Conservation (phyloP, 2,329 filamentous ascomycete species). For the Juglanconis sp. region DNA sequence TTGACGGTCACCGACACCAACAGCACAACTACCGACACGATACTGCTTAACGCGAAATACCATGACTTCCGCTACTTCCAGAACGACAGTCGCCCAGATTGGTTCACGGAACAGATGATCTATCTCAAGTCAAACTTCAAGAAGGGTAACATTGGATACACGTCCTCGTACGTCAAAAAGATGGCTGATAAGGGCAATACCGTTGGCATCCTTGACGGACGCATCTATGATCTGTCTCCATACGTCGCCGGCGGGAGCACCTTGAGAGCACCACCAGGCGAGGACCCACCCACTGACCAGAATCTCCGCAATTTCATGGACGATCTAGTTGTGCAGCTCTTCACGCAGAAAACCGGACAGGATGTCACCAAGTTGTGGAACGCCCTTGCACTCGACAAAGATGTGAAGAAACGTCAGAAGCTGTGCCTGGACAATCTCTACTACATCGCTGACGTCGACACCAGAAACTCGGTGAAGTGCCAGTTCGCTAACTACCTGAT, state of each 20-base stretch:
- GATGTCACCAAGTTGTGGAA: constrained; percentile 87
- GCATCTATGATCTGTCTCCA: constrained; percentile 84
- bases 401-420: constrained; percentile 65
- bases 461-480: constrained; percentile 80
- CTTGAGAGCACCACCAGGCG: constrained; percentile 54
- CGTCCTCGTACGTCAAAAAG: constrained; percentile 69
- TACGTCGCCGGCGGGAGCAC: constrained; percentile 75
- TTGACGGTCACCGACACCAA: constrained; percentile 82
- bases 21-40: constrained; percentile 59
- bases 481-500: constrained; percentile 87
- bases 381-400: constrained; percentile 56
- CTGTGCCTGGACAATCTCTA: constrained; percentile 91
- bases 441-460: constrained; percentile 89
- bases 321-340: constrained; percentile 67
- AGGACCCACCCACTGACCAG: constrained; percentile 39
- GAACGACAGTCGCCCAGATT: constrained; percentile 80
- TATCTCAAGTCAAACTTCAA: constrained; percentile 74
- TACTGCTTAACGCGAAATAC: constrained; percentile 73
- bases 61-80: constrained; percentile 89
- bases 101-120: constrained; percentile 87
- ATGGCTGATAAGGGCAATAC: constrained; percentile 60
- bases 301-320: constrained; percentile 79
- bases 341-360: constrained; percentile 69
- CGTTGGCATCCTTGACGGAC: constrained; percentile 74
- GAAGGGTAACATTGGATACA: constrained; percentile 86